Conservation (phyloP, 2,329 filamentous ascomycete species). For the Fusarium bactridioides region DNA sequence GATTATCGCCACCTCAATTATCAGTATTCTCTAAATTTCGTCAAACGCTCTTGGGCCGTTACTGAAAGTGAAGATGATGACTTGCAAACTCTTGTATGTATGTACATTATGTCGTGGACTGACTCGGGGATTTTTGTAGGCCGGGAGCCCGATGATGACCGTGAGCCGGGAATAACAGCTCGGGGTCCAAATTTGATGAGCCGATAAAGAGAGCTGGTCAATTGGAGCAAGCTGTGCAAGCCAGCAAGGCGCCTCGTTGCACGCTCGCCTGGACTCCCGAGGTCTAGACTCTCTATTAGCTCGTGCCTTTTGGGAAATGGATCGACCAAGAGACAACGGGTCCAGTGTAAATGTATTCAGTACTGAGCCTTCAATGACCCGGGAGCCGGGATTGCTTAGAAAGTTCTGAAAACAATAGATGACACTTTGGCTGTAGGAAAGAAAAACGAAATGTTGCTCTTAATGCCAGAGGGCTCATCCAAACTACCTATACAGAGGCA, state of each 20-base stretch:
- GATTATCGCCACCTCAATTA: neutral
- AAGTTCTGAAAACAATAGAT: neutral
- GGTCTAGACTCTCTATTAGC: constrained; percentile 26
- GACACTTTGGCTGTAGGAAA: neutral
- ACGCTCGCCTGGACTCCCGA: neutral
- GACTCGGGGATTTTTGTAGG: constrained; percentile 12
- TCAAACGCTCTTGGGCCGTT: neutral
- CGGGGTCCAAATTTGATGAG: neutral
- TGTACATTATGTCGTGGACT: neutral
- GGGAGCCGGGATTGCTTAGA: constrained; percentile 6
- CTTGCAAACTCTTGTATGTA: neutral
- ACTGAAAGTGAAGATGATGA: neutral
- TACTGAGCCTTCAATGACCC: constrained; percentile 1
- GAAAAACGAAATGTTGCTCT: neutral
- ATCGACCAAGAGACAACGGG: constrained; percentile 20
- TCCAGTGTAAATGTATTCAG: constrained; percentile 8
- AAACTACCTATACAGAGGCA: neutral
- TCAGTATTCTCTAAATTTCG: neutral
- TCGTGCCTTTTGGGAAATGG: constrained; percentile 18
- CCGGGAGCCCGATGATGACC: constrained; percentile 9
- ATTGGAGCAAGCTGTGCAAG: neutral
- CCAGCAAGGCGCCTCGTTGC: neutral
- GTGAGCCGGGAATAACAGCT: constrained; percentile 28
- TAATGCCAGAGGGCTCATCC: neutral
- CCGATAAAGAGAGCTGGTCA: neutral